Conservation (phyloP, 2,329 filamentous ascomycete genomes). For the Calonectria leucothoes region DNA sequence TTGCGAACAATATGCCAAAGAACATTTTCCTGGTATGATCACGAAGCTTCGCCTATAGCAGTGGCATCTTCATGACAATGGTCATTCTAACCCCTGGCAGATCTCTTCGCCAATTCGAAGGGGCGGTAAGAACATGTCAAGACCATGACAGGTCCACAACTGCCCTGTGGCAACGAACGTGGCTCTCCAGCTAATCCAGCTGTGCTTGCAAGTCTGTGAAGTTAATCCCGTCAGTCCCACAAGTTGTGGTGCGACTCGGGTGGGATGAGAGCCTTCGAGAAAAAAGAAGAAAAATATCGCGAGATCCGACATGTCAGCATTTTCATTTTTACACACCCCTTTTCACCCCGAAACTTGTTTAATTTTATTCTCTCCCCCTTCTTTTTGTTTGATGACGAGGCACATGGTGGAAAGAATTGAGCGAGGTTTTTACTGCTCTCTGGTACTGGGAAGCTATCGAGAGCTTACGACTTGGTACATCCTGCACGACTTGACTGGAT, state of each 20-base stretch:
- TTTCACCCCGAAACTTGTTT: constrained; percentile 38
- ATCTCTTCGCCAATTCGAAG: constrained; percentile 53
- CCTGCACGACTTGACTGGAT: constrained; percentile 27
- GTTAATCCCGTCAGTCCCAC: not conserved
- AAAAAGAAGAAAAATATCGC: constrained; percentile 30
- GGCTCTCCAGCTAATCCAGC: not conserved
- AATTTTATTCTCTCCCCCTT: constrained; percentile 34
- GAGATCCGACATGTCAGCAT: constrained; percentile 32
- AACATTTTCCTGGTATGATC: constrained; percentile 78
- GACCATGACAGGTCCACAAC: constrained; percentile 7
- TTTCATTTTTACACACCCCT: constrained; percentile 26
- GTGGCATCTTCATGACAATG: constrained; percentile 29
- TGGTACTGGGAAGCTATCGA: constrained; percentile 33
- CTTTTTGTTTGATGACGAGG: constrained; percentile 27
- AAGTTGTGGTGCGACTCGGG: not conserved
- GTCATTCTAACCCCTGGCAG: constrained; percentile 47
- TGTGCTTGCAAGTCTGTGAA: constrained; percentile 6
- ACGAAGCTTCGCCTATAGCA: constrained; percentile 39
- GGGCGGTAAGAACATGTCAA: constrained; percentile 46
- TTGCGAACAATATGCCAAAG: constrained; percentile 88
- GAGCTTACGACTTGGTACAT: constrained; percentile 23
- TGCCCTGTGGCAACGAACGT: constrained; percentile 8
- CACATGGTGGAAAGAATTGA: constrained; percentile 25
- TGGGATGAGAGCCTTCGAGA: constrained; percentile 18
- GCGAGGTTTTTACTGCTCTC: constrained; percentile 32